phyloP scores from a whole-genome alignment of 768 basidiomycete genomes.

The Boletus sensibilis region DNA sequence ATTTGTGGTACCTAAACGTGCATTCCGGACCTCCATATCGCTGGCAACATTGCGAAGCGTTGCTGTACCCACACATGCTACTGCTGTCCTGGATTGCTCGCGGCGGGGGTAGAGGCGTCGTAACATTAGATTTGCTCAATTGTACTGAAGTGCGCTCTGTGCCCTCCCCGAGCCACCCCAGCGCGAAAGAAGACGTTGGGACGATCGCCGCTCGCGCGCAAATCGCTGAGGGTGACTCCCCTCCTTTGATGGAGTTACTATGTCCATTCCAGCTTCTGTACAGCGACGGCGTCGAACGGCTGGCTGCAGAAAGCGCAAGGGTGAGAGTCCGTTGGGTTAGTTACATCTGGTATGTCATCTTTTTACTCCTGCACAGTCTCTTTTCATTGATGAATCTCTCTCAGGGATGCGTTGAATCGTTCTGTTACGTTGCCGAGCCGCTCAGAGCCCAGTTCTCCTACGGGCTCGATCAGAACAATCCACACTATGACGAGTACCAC shows the following conservation, averaged over 20 bases:
- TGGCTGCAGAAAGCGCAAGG: conserved; percentile 85
- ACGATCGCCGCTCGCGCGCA: conserved; percentile 75
- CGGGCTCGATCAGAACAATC: conserved; percentile 68
- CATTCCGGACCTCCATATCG: conserved; percentile 75
- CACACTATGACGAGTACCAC: conserved; percentile 49
- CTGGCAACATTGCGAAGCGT: conserved; percentile 81
- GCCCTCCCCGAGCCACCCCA: conserved; percentile 77
- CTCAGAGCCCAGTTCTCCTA: conserved; percentile 44
- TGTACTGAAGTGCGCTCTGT: conserved; percentile 84
- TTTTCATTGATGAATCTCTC: conserved; percentile 1
- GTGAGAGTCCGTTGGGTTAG: conserved; percentile 92
- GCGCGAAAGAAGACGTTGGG: conserved; percentile 82
- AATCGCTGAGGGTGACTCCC: conserved; percentile 41
- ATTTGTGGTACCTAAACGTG: conserved; percentile 91
- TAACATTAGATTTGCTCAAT: conserved; percentile 83
- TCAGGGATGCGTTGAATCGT: conserved; percentile 77
- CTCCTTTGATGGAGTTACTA: conserved; percentile 63
- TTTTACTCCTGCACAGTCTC: background rate
- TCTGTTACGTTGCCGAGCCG: conserved; percentile 51
- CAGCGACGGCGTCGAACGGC: conserved; percentile 81
- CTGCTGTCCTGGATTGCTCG: conserved; percentile 85
- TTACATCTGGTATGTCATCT: conserved; percentile 68
- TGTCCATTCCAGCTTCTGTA: conserved; percentile 93
- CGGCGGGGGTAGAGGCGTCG: conserved; percentile 79
- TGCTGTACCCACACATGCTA: conserved; percentile 81